These are phyloP conservation scores for Penicillium sp. DNA, from an alignment of 2,329 filamentous ascomycete genomes.

Conservation along the genomic window DNA sequence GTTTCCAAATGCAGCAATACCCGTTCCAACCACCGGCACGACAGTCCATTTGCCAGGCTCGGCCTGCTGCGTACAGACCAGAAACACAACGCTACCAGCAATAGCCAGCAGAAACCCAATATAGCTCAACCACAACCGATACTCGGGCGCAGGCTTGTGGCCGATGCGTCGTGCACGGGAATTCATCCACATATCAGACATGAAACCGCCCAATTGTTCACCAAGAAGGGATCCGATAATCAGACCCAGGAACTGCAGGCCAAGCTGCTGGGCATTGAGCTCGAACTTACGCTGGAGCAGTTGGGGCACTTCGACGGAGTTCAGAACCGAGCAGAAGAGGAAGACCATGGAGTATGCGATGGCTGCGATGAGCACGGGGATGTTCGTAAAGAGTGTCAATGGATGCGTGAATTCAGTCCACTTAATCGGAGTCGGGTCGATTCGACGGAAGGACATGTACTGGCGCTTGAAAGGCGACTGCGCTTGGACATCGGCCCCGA, in stretches of 20 bases:
- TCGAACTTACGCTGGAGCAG: slow-evolving; percentile 53
- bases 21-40: slow-evolving; percentile 52
- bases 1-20: slow-evolving; percentile 52
- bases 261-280: slow-evolving; percentile 54
- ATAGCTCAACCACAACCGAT: slow-evolving; percentile 55
- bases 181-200: slow-evolving; percentile 55
- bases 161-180: slow-evolving; percentile 28
- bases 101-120: slow-evolving; percentile 49
- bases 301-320: slow-evolving; percentile 57
- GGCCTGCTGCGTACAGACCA: slow-evolving; percentile 49
- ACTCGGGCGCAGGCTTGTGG: slow-evolving; percentile 47
- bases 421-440: slow-evolving; percentile 49
- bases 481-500: slow-evolving; percentile 21
- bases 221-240: slow-evolving; percentile 56
- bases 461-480: slow-evolving; percentile 39
- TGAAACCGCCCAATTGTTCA: slow-evolving; percentile 53
- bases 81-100: slow-evolving; percentile 52
- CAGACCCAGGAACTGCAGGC: slow-evolving; percentile 54
- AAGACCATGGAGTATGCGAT: slow-evolving; percentile 55
- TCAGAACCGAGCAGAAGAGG: slow-evolving; percentile 50
- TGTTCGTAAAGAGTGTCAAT: slow-evolving; percentile 42
- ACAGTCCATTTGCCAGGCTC: slow-evolving; percentile 48
- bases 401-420: slow-evolving; percentile 51
- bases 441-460: slow-evolving; percentile 44
- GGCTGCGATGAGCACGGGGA: slow-evolving; percentile 49